These are phyloP conservation scores for Thoreauomyces humboldtii DNA, from an alignment of 192 early-diverging fungal species.

Conservation along the genomic window DNA sequence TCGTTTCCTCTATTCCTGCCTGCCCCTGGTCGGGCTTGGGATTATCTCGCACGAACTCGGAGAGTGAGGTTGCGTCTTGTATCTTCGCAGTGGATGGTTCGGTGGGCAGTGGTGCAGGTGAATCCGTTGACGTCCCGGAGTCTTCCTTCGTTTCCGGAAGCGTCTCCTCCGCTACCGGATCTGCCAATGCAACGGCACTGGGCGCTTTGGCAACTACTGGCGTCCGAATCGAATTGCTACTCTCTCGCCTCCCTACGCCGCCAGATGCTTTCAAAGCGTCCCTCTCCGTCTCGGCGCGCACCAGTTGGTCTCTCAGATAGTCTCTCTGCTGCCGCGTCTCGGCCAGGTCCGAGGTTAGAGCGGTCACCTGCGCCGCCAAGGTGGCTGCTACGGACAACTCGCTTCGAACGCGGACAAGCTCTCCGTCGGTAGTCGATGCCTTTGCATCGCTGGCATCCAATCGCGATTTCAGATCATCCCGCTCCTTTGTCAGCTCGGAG, in stretches of 20 bases:
- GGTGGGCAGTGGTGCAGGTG: no score
- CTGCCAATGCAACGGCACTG: not conserved
- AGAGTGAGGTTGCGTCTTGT: not conserved
- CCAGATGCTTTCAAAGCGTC: not conserved
- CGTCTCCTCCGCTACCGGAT: not conserved
- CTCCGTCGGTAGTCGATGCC: not conserved
- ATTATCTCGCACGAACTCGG: slow-evolving; percentile 9
- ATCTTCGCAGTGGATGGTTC: no score
- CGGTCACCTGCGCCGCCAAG: not conserved
- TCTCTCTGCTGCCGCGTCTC: not conserved
- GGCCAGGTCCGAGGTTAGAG: not conserved
- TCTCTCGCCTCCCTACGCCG: not conserved
- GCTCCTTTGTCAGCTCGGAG: not conserved
- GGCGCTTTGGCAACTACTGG: not conserved
- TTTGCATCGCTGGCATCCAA: not conserved
- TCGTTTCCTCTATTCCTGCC: not conserved
- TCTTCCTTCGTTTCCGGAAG: no score
- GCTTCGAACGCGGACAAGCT: not conserved
- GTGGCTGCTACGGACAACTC: not conserved
- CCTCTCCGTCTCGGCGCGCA: not conserved
- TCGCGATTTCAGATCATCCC: not conserved
- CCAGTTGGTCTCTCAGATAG: not conserved
- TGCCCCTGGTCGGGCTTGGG: no score
- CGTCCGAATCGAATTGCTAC: not conserved
- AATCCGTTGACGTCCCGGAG: no score